A percentile compares a stretch with the other conserved stretches of the same genome.
Evolutionary conservation across 441 rosid genomes (phyloP).

Genomic region (Populus trichocarpa): DNA sequence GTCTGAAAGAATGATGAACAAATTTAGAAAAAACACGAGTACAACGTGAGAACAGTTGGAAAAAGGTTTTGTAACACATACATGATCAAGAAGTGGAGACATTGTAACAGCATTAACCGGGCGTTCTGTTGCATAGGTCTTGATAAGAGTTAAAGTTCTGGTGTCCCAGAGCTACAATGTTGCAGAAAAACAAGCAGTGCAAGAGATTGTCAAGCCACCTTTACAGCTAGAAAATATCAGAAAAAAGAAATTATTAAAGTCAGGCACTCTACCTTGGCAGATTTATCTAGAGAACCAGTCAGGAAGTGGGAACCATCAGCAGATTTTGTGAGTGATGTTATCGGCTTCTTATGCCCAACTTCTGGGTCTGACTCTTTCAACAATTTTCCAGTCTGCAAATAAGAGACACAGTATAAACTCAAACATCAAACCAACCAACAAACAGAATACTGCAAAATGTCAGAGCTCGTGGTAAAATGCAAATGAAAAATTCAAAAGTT

Average conservation of each 20-base stretch:
- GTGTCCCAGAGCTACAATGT: constrained; percentile 71
- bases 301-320: constrained; percentile 77
- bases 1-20: not conserved
- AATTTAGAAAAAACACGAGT: not conserved
- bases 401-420: constrained; percentile 2
- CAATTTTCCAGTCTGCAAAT: constrained; percentile 73
- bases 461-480: not conserved
- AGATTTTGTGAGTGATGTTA: constrained; percentile 72
- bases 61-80: constrained; percentile 27
- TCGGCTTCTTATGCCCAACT: constrained; percentile 71
- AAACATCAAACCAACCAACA: not conserved
- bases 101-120: constrained; percentile 89
- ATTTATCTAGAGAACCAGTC: constrained; percentile 86
- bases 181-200: constrained; percentile 16
- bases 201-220: not conserved
- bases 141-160: constrained; percentile 68
- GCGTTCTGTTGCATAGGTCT: constrained; percentile 71
- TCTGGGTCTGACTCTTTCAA: constrained; percentile 63
- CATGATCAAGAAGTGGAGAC: constrained; percentile 97
- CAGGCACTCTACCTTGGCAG: constrained; percentile 63
- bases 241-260: not conserved
- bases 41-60: not conserved
- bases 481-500: not conserved
- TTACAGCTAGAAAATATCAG: not conserved
- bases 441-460: not conserved